Evolutionary conservation across 805 yeast species (phyloP), one percentile per base, ranked within the genome.

Genomic region (Monosporozyma yasuniensis): DNA sequence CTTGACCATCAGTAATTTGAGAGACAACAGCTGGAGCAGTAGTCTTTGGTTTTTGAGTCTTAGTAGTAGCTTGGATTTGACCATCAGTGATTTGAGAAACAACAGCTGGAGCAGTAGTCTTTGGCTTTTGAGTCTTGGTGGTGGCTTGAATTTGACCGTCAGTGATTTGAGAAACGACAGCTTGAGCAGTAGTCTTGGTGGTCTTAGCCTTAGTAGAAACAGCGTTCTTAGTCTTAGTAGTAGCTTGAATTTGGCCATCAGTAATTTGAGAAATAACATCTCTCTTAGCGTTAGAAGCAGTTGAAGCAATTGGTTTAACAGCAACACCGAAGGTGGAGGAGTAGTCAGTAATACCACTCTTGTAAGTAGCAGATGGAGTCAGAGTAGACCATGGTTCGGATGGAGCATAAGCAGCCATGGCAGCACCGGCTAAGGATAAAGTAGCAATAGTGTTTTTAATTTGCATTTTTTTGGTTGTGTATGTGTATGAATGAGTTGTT

Each of bases 41-140:
- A 3, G 35, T 14, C 16, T 32, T 32, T 3, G 32, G 12, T 14
- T 58, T 62, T 48, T 56, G 50, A 51, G 75, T 70, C 50, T 72
- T 68, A 37, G 74, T 51, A 18, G 65, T 54, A 45, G 61, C 69
- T 64, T 75, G 79, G 56, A 75, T 68, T 65, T 77, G 81, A 56
- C 81, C 81, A 50, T 76, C 80, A 53, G 65, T 64, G 52, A 74
- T 71, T 61, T 77, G 81, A 53, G 76, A 66, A 39, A 67, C 65
- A 14, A 71, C 63, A 55, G 74, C 71, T 50, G 64, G 67, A 25
- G 59, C 60, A 18, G 46, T 37, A n/a, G 50, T 41, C 51, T 54
- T 57, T 27, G 54, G 49, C 16, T 57, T 50, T n/a, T 53, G 23
- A 39, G 54, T 51, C 49, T 47, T 47, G 44, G 57, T 47, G 47